Conservation (phyloP, 1,284 basidiomycete genomes). For the Exobasidium rhododendri region DNA sequence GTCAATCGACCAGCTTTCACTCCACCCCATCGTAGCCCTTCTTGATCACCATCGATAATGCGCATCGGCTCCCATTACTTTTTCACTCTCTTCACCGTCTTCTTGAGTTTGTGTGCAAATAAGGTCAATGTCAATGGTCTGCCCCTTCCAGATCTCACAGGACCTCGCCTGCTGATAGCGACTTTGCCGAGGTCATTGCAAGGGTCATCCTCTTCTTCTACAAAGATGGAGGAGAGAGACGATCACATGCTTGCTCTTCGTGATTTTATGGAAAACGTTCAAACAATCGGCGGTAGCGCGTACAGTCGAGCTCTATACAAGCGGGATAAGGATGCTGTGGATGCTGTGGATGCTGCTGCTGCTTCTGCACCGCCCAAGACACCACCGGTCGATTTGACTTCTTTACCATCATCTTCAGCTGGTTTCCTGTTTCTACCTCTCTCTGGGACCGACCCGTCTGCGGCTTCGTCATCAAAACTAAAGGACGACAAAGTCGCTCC, state of each 20-base stretch:
- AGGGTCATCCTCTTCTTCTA: background rate
- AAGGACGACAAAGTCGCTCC: background rate
- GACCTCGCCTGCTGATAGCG: background rate
- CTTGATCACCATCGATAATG: background rate
- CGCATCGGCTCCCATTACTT: background rate
- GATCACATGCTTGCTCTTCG: background rate
- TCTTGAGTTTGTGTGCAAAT: background rate
- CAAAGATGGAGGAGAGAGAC: background rate
- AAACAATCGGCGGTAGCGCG: background rate
- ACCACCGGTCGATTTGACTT: background rate
- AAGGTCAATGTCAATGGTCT: background rate
- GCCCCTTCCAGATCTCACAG: background rate
- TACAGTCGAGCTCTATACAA: background rate
- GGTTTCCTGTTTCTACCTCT: conserved; percentile 1
- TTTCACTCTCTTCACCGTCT: background rate
- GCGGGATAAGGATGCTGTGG: background rate
- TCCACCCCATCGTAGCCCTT: too few species aligned
- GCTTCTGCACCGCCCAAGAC: background rate
- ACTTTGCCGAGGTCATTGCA: background rate
- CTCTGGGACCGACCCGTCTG: background rate
- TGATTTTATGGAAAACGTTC: background rate
- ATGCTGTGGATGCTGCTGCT: background rate
- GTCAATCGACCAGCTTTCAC: too few species aligned
- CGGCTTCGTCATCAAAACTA: background rate
- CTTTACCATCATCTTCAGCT: background rate